phyloP scores from a whole-genome alignment of 305 asterid species.

The Caryopteris hybrid region DNA sequence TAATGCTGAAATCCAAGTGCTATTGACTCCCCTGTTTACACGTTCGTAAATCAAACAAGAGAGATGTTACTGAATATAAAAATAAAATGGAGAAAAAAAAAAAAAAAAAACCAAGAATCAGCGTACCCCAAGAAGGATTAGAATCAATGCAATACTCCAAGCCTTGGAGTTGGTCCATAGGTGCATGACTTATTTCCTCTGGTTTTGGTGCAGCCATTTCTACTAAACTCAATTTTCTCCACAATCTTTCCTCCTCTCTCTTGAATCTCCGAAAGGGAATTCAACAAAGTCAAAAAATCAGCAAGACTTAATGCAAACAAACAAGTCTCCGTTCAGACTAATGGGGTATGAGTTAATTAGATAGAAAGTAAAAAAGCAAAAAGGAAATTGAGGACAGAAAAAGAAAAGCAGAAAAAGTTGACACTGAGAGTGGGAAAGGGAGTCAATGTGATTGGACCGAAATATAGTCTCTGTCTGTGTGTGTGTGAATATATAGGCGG shows the following conservation, averaged over 20 bases:
- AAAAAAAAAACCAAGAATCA: not conserved
- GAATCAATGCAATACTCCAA: conserved; percentile 98
- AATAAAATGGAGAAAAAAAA: not conserved
- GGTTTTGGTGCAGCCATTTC: conserved; percentile 78
- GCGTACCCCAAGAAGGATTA: conserved; percentile 95
- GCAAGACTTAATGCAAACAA: conserved; percentile 6
- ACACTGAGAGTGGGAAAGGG: conserved; percentile 3
- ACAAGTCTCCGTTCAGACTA: conserved; percentile 17
- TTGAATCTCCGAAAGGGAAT: conserved; percentile 23
- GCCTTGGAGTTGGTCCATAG: conserved; percentile 97
- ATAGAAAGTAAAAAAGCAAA: conserved; percentile 33
- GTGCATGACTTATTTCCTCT: conserved; percentile 92
- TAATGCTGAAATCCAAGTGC: conserved; percentile 95
- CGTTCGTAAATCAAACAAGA: conserved; percentile 12
- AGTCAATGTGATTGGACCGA: conserved; percentile 49
- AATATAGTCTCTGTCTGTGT: conserved; percentile 9
- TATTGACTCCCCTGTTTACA: conserved; percentile 73
- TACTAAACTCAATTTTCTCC: conserved; percentile 9
- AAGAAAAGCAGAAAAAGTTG: conserved; percentile 35
- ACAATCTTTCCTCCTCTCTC: conserved; percentile 8
- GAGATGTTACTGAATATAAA: not conserved
- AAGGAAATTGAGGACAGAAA: conserved; percentile 27
- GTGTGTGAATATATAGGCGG: conserved; percentile 24
- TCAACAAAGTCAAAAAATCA: conserved; percentile 16
- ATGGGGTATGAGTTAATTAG: conserved; percentile 34